Conservation (phyloP, 2,329 filamentous ascomycete genomes). For the Arachnomyces sp. region DNA sequence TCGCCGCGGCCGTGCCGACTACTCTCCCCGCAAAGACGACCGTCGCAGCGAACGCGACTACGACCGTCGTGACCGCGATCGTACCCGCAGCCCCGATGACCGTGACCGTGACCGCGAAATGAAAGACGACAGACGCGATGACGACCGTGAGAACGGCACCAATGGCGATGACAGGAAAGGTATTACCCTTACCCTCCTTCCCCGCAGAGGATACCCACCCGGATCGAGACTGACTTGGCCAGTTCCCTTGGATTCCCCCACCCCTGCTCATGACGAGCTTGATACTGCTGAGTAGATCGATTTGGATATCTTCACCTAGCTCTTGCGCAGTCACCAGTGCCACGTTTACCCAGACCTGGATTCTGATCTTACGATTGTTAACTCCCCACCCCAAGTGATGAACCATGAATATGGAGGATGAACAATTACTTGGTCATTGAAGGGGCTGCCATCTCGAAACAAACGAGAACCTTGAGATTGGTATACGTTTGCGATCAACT, state of each 20-base stretch:
- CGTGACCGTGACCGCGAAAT: constrained; percentile 57
- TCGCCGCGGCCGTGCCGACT: constrained; percentile 56
- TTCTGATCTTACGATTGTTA: neutral
- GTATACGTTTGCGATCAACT: too few relatives aligned
- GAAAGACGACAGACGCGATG: constrained; percentile 62
- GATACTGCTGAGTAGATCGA: constrained; percentile 74
- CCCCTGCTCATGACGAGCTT: constrained; percentile 83
- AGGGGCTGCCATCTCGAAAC: too few relatives aligned
- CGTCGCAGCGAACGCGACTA: constrained; percentile 70
- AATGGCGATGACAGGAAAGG: constrained; percentile 90
- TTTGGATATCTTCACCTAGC: constrained; percentile 12
- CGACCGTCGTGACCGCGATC: constrained; percentile 37
- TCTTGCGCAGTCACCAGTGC: neutral
- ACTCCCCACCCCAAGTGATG: neutral
- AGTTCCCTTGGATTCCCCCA: constrained; percentile 64
- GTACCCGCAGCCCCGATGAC: constrained; percentile 10
- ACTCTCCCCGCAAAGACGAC: constrained; percentile 83
- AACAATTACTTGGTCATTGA: too few relatives aligned
- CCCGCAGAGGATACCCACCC: constrained; percentile 18
- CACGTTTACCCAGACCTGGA: neutral
- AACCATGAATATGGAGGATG: neutral
- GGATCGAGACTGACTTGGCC: constrained; percentile 16
- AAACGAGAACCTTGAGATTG: too few relatives aligned
- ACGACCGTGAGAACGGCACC: constrained; percentile 66
- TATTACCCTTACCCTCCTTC: constrained; percentile 31